Evolutionary conservation across 1,284 basidiomycete genomes (phyloP).

Genomic region (Austroboletus novae-zelandiae): DNA sequence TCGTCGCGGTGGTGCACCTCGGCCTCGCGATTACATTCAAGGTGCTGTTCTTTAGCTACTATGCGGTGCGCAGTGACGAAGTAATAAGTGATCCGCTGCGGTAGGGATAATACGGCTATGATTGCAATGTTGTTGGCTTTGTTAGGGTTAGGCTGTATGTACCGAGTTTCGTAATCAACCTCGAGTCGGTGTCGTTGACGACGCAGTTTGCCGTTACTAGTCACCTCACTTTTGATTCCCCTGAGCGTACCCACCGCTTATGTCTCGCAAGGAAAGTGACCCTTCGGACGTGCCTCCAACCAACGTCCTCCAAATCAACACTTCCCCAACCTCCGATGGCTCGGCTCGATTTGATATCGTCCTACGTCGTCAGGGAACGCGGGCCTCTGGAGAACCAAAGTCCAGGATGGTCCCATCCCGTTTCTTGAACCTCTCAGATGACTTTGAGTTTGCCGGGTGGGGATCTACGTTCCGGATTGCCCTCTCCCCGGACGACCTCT

Average conservation of each 20-base stretch:
- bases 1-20: slow-evolving; percentile 68
- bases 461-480: slow-evolving; percentile 48
- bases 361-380: slow-evolving; percentile 53
- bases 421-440: slow-evolving; percentile 60
- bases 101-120: slow-evolving; percentile 10
- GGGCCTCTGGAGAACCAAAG: slow-evolving; percentile 48
- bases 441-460: slow-evolving; percentile 70
- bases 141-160: not conserved
- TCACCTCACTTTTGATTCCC: not conserved
- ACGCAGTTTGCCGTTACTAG: not conserved
- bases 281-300: no score
- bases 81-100: slow-evolving; percentile 18
- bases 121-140: not conserved
- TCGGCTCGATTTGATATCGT: slow-evolving; percentile 53
- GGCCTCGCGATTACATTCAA: slow-evolving; percentile 82
- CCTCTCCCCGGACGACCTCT: slow-evolving; percentile 38
- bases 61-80: slow-evolving; percentile 58
- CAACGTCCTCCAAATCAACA: not conserved
- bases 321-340: not conserved
- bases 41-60: slow-evolving; percentile 85
- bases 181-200: not conserved
- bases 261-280: no score
- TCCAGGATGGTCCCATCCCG: slow-evolving; percentile 49
- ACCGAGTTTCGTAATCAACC: not conserved
- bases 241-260: no score